Evolutionary conservation across 192 early-diverging fungal genomes (phyloP), one percentile per base, ranked within the genome.

Genomic region (Pilaira anomala): DNA sequence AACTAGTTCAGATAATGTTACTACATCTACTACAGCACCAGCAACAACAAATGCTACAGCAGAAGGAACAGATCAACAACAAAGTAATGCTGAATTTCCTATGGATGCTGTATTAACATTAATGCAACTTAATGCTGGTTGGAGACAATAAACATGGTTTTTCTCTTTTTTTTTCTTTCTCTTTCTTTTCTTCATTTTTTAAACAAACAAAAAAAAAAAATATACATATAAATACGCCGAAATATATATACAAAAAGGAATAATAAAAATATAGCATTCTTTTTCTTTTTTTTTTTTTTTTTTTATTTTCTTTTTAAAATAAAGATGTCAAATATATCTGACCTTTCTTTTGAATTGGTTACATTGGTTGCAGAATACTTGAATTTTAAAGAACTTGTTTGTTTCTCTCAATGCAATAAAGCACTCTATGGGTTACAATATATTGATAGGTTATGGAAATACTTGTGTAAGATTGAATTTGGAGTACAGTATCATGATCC

Each of bases 61-160:
- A 30, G 29, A 46, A 46, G 33, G 33, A 36, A 36, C 33, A 36
- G 33, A 36, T 36, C 62, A 25, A 54, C 53, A 46, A 65, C 60
- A 62, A 55, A 40, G n/a, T 39, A 40, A 72, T 29, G 67, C 69
- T 5, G 72, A 78, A 19, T 78, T 75, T 52, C 76, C 76, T 2
- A 78, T 78, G 76, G 76, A 78, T 48, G 76, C 76, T 0, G 76
- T 78, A 0, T 40, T 78, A 51, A 78, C 76, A 24, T 42, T 78
- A 21, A 78, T 78, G 76, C 71, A 78, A 58, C 55, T 78, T 16
- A 78, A 78, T 45, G 72, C 68, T 16, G 69, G 71, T 2, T 77
- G 77, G 77, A 56, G 65, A 51, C 65, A 67, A 67, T 67, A 50
- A 50, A 48, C 18, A 48, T 9, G 18, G 18, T n/a, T n/a, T 5